Conservation (phyloP, 2,329 filamentous ascomycete genomes). For the Botryosphaeria dothidea region DNA sequence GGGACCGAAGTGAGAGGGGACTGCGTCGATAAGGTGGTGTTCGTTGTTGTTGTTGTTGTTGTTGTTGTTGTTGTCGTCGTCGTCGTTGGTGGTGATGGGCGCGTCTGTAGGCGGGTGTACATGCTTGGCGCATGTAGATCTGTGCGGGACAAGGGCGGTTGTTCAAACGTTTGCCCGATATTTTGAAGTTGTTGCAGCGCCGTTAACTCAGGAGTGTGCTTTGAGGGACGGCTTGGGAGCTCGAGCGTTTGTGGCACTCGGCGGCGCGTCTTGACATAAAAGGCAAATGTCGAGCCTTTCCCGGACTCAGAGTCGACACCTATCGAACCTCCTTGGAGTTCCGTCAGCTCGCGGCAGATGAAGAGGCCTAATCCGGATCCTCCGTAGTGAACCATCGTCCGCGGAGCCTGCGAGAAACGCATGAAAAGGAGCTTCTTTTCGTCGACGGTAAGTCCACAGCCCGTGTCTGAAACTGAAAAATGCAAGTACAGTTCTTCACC, state of each 20-base stretch:
- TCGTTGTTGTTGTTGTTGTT: conserved; percentile 55
- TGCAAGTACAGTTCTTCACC: conserved; percentile 31
- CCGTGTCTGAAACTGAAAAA: conserved; percentile 35
- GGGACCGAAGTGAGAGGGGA: conserved; percentile 68
- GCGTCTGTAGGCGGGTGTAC: not conserved
- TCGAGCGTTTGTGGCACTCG: not conserved
- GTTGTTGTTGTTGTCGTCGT: too few relatives aligned
- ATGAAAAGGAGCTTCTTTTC: conserved; percentile 35
- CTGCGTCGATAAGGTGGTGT: conserved; percentile 70
- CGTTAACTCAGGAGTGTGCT: not conserved
- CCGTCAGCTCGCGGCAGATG: conserved; percentile 70
- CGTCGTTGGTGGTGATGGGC: conserved; percentile 60
- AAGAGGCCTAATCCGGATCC: conserved; percentile 73
- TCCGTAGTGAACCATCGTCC: conserved; percentile 72
- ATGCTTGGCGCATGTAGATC: conserved; percentile 8
- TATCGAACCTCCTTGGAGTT: conserved; percentile 73
- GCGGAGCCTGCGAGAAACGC: conserved; percentile 42
- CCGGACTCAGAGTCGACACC: conserved; percentile 65
- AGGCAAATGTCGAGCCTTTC: conserved; percentile 68
- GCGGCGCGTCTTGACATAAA: conserved; percentile 67
- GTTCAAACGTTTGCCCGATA: conserved; percentile 16
- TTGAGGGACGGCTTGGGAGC: not conserved
- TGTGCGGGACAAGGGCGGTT: not conserved
- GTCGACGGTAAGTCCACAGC: conserved; percentile 32
- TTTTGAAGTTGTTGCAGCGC: conserved; percentile 16